Base-by-base conservation (phyloP, 345 rosid genomes). In the Tarenaya hassleriana region DNA sequence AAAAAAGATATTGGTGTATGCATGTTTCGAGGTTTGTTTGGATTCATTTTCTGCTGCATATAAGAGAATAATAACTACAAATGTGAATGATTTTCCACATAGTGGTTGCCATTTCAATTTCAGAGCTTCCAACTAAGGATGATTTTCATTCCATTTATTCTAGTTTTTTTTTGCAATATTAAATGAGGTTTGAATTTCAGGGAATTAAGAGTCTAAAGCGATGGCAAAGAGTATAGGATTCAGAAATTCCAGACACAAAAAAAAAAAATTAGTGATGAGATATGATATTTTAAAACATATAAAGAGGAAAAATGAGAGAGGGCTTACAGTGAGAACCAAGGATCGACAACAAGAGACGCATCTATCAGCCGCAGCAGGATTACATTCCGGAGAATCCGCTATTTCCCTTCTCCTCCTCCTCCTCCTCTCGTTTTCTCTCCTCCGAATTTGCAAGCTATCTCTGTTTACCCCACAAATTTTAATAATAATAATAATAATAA, bases 301-400 rank as follows among this genome's bases (percentile, higher is more conserved):
- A 40, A 17, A 14, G 4, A 13, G 6, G n/a, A 14, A 14, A 24
- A 15, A 34, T 17, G 11, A 37, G 31, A 37, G 31, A 54, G 10
- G 34, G 78, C 87, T 66, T 66, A 87, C 96, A 7, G 75, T 41
- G 13, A 91, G 54, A 41, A 85, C 89, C 63, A 82, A 58, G 8
- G 72, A 66, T 43, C 87, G 70, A 73, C 85, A 87, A 51, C 68
- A 75, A 15, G 81, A 63, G 14, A 74, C 78, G 17, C 70, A 64
- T 56, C 78, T 69, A 40, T 71, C 72, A 4, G 74, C 72, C 3
- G 74, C 72, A 0, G 70, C 67, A 3, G 78, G 61, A 24, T 56
- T 21, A 61, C 87, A 83, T 31, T 78, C 77, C 21, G 32, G 66
- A 3, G 53, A 46, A 19, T 65, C 60, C 5, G 59, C 39, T 53